Base-by-base conservation (phyloP, 176 grass and related monocot species). In the Bromus sterilis region DNA sequence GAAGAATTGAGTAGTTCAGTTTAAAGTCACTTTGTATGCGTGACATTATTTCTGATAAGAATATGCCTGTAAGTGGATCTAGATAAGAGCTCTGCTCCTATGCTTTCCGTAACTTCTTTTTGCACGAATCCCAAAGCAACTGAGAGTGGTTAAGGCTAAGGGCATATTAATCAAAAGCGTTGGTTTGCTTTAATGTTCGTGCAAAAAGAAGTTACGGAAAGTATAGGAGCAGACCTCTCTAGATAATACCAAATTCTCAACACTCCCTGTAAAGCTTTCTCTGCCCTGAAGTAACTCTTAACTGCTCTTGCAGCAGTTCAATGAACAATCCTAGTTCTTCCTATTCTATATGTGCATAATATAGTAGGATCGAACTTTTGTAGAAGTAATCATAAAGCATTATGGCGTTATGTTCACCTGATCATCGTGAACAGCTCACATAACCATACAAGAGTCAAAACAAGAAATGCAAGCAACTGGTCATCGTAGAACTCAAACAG, bases 391-490 rank as follows among this genome's bases (percentile, higher is more conserved):
- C 29, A 83, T 41, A 60, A 37, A 86, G 7, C 33, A 82, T 39
- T 79, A 23, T 4, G 74, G 40, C 11, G 74, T 44, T 66, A 66
- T 44, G 31, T 28, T 68, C n/a, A 99, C 96, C 96, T 99, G 68
- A 99, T 99, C 96, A 99, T 99, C 4, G 89, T 99, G 82, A 99
- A 99, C 46, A 99, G 74, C 70, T 99, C 96, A 80, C 96, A 99
- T 80, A 99, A 87, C 96, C 96, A 99, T 56, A 99, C 96, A 77
- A 99, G 96, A 78, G 93, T 95, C 80, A 99, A 86, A 60, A 99
- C 93, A 79, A 99, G 87, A 73, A 99, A 93, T 0, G 96, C 96
- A 25, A 99, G 90, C 89, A 95, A 72, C 73, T 95, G 93, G 80
- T 99, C 96, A 91, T 99, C 89, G 3, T 99, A 99, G 80, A 99